Conservation (phyloP, 2,329 filamentous ascomycete genomes). For the Arthroderma sp. region DNA sequence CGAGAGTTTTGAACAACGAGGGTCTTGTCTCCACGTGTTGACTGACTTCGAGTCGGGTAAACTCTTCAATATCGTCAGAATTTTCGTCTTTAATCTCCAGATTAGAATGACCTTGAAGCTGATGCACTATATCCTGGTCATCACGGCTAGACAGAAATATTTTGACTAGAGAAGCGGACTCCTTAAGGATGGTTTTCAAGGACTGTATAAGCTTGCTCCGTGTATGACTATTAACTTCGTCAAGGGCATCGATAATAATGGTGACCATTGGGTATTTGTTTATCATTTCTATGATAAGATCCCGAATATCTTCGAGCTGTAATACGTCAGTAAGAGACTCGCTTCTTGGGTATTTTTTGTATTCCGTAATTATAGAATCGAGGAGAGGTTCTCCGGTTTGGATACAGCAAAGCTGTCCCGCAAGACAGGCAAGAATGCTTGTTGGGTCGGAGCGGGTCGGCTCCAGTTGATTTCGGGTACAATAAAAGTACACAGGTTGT, state of each 20-base stretch:
- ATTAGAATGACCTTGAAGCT: slow-evolving; percentile 15
- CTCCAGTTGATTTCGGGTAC: slow-evolving; percentile 14
- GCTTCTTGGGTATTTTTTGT: slow-evolving; percentile 3
- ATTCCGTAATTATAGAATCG: slow-evolving; percentile 4
- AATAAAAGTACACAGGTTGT: slow-evolving; percentile 17
- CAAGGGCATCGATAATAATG: slow-evolving; percentile 25
- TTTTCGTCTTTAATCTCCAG: slow-evolving; percentile 17
- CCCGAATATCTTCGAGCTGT: slow-evolving; percentile 6
- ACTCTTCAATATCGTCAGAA: slow-evolving; percentile 16
- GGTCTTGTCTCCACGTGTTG: slow-evolving; percentile 8
- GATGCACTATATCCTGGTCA: slow-evolving; percentile 14
- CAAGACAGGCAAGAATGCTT: slow-evolving; percentile 13
- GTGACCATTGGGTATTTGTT: slow-evolving; percentile 12
- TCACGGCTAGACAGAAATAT: slow-evolving; percentile 25
- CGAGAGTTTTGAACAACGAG: slow-evolving; percentile 6
- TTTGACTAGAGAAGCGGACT: slow-evolving; percentile 19
- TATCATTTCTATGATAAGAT: slow-evolving; percentile 15
- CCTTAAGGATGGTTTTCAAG: slow-evolving; percentile 16
- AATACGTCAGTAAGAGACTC: slow-evolving; percentile 6
- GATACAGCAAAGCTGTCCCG: slow-evolving; percentile 13
- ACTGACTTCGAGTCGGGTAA: slow-evolving; percentile 12
- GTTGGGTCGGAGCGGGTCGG: slow-evolving; percentile 12
- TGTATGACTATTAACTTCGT: slow-evolving; percentile 18
- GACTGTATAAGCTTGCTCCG: slow-evolving; percentile 15
- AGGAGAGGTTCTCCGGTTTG: slow-evolving; percentile 6